Base-by-base conservation (phyloP, 2,329 filamentous ascomycete species). In the Colletotrichum chrysophilum region DNA sequence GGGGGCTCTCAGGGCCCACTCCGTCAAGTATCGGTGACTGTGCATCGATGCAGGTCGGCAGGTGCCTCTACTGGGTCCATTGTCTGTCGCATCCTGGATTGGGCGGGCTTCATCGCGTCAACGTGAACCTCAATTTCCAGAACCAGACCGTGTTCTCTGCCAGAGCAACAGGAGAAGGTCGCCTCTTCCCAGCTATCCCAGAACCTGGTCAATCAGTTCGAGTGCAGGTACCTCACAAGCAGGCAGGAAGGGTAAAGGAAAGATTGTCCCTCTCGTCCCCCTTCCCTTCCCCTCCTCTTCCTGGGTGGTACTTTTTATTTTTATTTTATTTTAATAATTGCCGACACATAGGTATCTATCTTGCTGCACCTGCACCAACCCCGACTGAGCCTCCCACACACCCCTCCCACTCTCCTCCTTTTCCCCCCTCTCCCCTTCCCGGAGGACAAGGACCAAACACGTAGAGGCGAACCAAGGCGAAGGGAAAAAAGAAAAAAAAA, bases 81-180 rank as follows among this genome's bases (percentile, higher is more conserved):
- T 18, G 36, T 43, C 61, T 72, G 73, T 56, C 62, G 32, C 21
- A 75, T 75, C 70, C 70, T 76, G 65, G 64, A 70, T 75, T 75
- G 68, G 61, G 60, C 26, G 70, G 70, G 65, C 52, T 74, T 55
- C 65, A 68, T 76, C 74, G 74, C 74, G 74, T 76, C 74, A 74
- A 74, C 56, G 62, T 75, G 70, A 74, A 76, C 34, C 52, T 74
- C 70, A 74, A 76, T 76, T 70, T 74, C 70, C 74, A 76, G 74
- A 61, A 65, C 34, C 30, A 65, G 70, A 74, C 18, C n/a, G 66
- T 24, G 14, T 26, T 60, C 26, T 60, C 36, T 38, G 36, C 36
- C 36, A 38, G 36, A 38, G 36, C 36, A 38, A 38, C 14, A 38
- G 36, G 36, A 18, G 36, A 38, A 9, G 36, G 36, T 18, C 36